Percentiles rank a stretch among this genome's conserved stretches.
These are phyloP conservation scores for Yamadazyma conglobata DNA, from an alignment of 1,139 yeast genomes.

Conservation along the genomic window DNA sequence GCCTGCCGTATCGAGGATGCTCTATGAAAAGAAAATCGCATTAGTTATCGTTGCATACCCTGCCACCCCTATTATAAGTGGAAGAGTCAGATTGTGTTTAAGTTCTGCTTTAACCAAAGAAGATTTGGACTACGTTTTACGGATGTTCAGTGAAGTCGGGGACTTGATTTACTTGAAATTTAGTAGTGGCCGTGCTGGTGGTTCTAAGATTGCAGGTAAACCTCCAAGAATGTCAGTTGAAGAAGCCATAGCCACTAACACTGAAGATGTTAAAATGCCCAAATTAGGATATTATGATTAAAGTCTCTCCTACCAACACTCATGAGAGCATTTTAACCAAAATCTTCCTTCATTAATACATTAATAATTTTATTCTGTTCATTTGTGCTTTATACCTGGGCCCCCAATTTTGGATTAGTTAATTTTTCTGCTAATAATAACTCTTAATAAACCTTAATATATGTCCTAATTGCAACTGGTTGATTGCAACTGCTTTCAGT, in stretches of 20 bases:
- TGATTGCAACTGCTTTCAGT: too few species aligned
- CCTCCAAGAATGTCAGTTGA: slow-evolving; percentile 76
- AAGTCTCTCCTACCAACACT: slow-evolving; percentile 1
- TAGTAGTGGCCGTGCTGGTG: slow-evolving; percentile 75
- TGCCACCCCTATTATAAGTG: slow-evolving; percentile 88
- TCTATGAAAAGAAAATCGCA: slow-evolving; percentile 78
- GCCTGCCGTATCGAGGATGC: slow-evolving; percentile 86
- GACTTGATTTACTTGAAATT: slow-evolving; percentile 72
- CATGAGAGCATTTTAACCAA: background rate
- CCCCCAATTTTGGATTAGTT: too few species aligned
- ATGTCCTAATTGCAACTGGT: too few species aligned
- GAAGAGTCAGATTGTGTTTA: slow-evolving; percentile 90
- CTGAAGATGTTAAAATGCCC: slow-evolving; percentile 59
- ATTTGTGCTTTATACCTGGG: too few species aligned
- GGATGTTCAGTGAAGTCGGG: slow-evolving; percentile 75
- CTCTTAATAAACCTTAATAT: too few species aligned
- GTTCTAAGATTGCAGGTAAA: slow-evolving; percentile 50
- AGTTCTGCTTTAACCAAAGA: slow-evolving; percentile 90
- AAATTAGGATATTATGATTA: slow-evolving; percentile 6
- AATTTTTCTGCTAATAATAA: too few species aligned
- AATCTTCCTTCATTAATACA: background rate
- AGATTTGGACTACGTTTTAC: slow-evolving; percentile 80
- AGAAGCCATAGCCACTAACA: slow-evolving; percentile 70
- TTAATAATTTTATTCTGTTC: background rate
- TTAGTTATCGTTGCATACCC: slow-evolving; percentile 97